These are phyloP conservation scores for Catunica adiposa DNA, from an alignment of 2,329 filamentous ascomycete species.

Conservation along the genomic window DNA sequence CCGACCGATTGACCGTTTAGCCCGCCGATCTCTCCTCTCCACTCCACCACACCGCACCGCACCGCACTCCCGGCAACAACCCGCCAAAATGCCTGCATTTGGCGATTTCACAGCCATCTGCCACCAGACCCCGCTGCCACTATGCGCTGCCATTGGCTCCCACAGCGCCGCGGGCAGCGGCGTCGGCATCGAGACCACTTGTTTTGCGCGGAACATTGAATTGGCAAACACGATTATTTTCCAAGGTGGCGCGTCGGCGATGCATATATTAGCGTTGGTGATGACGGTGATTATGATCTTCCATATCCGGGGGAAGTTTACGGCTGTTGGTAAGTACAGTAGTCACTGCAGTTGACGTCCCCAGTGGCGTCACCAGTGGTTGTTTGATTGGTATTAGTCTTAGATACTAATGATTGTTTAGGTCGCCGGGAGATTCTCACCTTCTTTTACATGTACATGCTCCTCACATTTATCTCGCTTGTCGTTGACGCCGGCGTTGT, in stretches of 20 bases:
- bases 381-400: too few relatives aligned
- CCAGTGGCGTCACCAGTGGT: too few relatives aligned
- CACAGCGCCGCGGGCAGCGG: constrained; percentile 49
- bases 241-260: constrained; percentile 74
- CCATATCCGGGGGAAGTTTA: constrained; percentile 94
- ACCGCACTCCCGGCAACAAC: neutral
- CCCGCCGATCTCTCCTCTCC: neutral
- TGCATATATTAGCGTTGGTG: constrained; percentile 75
- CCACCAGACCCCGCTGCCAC: constrained; percentile 64
- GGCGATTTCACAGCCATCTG: constrained; percentile 84
- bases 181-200: constrained; percentile 71
- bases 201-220: constrained; percentile 89
- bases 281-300: constrained; percentile 98
- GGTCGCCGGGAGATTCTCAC: constrained; percentile 56
- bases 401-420: constrained; percentile 18
- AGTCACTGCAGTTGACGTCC: too few relatives aligned
- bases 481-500: constrained; percentile 86
- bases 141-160: constrained; percentile 73
- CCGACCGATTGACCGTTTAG: neutral
- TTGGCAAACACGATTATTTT: constrained; percentile 98
- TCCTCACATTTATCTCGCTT: constrained; percentile 75
- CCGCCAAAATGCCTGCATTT: constrained; percentile 53
- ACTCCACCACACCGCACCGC: neutral
- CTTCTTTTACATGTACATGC: constrained; percentile 95
- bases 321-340: constrained; percentile 81